Evolutionary conservation across 2,329 filamentous ascomycete genomes (phyloP), one percentile per base, ranked within the genome.

Genomic region (Penicillium sclerotiorum): DNA sequence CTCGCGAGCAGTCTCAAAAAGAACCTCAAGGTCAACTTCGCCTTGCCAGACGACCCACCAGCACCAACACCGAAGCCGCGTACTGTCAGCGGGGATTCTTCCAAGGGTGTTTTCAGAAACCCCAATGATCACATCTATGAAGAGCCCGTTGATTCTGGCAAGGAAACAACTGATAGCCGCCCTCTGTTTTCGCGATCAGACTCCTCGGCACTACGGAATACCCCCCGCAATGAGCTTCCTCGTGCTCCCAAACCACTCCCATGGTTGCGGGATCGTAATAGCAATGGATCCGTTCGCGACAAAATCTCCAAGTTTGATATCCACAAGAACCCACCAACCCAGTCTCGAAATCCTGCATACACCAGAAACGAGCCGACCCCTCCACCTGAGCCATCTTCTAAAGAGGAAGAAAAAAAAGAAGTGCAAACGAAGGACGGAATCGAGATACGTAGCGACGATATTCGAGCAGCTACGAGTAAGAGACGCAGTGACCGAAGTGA

Each of bases 391-490:
- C 41, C 58, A n/a, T n/a, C n/a, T n/a, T n/a, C n/a, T n/a, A n/a
- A n/a, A n/a, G n/a, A n/a, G 17, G 48, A 38, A 40, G 45, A 42
- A 49, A 54, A 65, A 43, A 60, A 66, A 18, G 66, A 72, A 6
- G 72, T 79, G 32, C 81, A 81, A 37, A 86, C 78, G 57, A 91
- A 88, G 72, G 85, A 94, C 63, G 90, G 88, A 17, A 80, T 90
- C 56, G 92, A 96, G 70, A 84, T 96, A 55, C 84, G 92, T 59
- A 78, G 88, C 63, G 87, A 96, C 43, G 93, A 97, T 52, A 94
- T 97, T 58, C 85, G 90, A 52, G 84, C 89, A 59, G 93, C 93
- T 47, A 97, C 93, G 7, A 94, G 89, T 73, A 95, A 95, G 83
- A 87, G 80, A 68, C 77, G 94, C 57, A 91, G 85, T 69, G 90